These are phyloP conservation scores for Hypoxylon subgilvum DNA, from an alignment of 495 filamentous ascomycete genomes.

Conservation along the genomic window DNA sequence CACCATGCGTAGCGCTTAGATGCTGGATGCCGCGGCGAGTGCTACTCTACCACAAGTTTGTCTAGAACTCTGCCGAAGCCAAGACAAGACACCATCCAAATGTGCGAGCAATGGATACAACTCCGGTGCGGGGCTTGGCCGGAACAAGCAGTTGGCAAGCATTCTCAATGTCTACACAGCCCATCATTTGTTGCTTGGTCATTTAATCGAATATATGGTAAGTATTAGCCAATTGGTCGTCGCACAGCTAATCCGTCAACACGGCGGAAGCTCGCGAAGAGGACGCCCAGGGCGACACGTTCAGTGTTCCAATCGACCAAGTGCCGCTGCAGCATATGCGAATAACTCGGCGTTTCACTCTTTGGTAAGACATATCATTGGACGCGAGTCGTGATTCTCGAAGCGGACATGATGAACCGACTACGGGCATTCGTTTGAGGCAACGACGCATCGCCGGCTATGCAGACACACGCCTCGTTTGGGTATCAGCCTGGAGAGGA, in stretches of 20 bases:
- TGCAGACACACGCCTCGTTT: too few relatives aligned
- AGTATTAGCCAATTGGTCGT: constrained; percentile 23
- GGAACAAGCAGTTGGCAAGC: constrained; percentile 27
- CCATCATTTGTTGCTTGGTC: background rate
- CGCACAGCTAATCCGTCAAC: background rate
- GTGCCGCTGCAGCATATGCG: too few relatives aligned
- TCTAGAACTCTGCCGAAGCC: constrained; percentile 30
- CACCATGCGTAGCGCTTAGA: constrained; percentile 15
- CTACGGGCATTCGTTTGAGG: too few relatives aligned
- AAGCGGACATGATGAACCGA: too few relatives aligned
- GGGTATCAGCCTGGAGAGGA: too few relatives aligned
- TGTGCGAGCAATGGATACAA: constrained; percentile 20
- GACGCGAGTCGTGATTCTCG: too few relatives aligned
- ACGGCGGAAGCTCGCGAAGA: too few relatives aligned
- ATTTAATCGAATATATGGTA: constrained; percentile 27
- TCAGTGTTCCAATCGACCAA: too few relatives aligned
- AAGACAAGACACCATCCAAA: constrained; percentile 24
- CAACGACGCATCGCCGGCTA: too few relatives aligned
- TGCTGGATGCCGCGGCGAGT: constrained; percentile 8
- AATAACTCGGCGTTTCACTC: too few relatives aligned
- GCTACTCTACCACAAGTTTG: constrained; percentile 2
- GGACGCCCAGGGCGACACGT: too few relatives aligned
- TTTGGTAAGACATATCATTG: too few relatives aligned
- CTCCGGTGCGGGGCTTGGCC: constrained; percentile 36
- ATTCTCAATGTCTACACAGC: background rate